phyloP scores from a whole-genome alignment of 345 rosid genomes.

The Odontarrhena argentea region DNA sequence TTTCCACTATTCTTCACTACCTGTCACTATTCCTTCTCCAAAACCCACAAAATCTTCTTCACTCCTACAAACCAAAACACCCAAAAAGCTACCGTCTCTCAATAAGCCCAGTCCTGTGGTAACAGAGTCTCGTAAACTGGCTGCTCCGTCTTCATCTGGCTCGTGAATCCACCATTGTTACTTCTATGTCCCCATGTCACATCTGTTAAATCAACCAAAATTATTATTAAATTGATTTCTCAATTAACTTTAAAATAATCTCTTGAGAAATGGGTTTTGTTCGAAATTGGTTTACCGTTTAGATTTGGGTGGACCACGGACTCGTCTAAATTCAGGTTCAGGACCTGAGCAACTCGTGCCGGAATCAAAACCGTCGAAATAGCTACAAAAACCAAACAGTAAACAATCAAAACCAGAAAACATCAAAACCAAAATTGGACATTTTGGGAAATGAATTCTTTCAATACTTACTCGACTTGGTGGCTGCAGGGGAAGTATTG shows the following conservation, averaged over 20 bases:
- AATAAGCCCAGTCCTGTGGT: conserved; percentile 39
- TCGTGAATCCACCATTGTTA: conserved; percentile 18
- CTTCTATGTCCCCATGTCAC: conserved; percentile 27
- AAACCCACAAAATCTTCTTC: conserved; percentile 3
- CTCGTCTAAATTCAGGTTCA: conserved; percentile 61
- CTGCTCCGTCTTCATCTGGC: conserved; percentile 28
- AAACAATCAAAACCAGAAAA: not conserved
- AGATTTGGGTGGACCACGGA: conserved; percentile 36
- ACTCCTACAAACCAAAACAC: conserved; percentile 8
- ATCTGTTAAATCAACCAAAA: conserved; percentile 22
- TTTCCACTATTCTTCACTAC: conserved; percentile 26
- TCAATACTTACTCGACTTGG: conserved; percentile 55
- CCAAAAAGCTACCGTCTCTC: conserved; percentile 10
- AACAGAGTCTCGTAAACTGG: conserved; percentile 27
- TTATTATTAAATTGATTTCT: not conserved
- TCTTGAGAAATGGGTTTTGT: not conserved
- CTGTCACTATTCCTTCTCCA: conserved; percentile 10
- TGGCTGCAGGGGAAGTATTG: conserved; percentile 21
- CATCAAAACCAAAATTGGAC: not conserved
- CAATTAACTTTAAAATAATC: not conserved
- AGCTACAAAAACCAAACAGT: conserved; percentile 26
- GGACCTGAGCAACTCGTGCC: conserved; percentile 73
- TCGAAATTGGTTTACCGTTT: conserved; percentile 3
- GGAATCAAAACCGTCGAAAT: conserved; percentile 72
- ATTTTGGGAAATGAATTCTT: no score